Percentiles rank a stretch among this genome's conserved stretches.
These are phyloP conservation scores for Geoglossum glabrum DNA, from an alignment of 495 filamentous ascomycete genomes.

Conservation along the genomic window DNA sequence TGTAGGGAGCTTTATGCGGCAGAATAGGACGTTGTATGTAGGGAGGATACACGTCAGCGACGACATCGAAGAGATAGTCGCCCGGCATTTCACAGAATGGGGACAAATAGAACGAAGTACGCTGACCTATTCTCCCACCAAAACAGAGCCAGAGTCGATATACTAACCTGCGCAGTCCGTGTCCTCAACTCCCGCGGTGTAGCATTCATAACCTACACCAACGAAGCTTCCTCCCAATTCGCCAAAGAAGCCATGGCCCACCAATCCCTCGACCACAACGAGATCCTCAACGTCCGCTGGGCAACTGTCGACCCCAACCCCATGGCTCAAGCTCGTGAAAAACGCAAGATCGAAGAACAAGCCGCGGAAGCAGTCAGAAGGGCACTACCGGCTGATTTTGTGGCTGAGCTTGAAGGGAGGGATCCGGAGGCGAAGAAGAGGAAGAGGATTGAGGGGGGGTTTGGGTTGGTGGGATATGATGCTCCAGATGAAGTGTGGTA, in stretches of 20 bases:
- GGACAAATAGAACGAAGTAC: slow-evolving; percentile 64
- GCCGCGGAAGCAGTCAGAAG: slow-evolving; percentile 88
- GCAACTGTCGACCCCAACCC: slow-evolving; percentile 94
- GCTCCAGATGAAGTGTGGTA: slow-evolving; percentile 91
- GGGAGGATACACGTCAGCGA: slow-evolving; percentile 91
- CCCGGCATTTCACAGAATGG: slow-evolving; percentile 87
- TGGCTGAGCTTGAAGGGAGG: slow-evolving; percentile 83
- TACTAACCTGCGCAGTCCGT: slow-evolving; percentile 24
- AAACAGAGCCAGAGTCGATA: not conserved
- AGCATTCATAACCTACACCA: slow-evolving; percentile 74
- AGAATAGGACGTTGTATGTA: slow-evolving; percentile 83
- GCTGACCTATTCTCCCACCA: slow-evolving; percentile 1
- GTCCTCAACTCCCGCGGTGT: slow-evolving; percentile 86
- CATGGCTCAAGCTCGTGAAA: slow-evolving; percentile 82
- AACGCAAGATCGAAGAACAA: slow-evolving; percentile 78
- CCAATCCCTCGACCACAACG: slow-evolving; percentile 67
- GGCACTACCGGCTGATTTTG: slow-evolving; percentile 78
- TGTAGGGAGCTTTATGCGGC: slow-evolving; percentile 72
- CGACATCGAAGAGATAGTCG: slow-evolving; percentile 92
- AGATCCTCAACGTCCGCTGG: slow-evolving; percentile 93
- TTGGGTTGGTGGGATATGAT: slow-evolving; percentile 81
- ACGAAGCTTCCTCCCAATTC: slow-evolving; percentile 74
- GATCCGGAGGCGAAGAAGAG: slow-evolving; percentile 72
- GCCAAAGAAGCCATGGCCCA: slow-evolving; percentile 84
- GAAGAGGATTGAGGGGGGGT: slow-evolving; percentile 74